These are phyloP conservation scores for Colletotrichum sp. DNA, from an alignment of 2,329 filamentous ascomycete genomes.

Conservation along the genomic window DNA sequence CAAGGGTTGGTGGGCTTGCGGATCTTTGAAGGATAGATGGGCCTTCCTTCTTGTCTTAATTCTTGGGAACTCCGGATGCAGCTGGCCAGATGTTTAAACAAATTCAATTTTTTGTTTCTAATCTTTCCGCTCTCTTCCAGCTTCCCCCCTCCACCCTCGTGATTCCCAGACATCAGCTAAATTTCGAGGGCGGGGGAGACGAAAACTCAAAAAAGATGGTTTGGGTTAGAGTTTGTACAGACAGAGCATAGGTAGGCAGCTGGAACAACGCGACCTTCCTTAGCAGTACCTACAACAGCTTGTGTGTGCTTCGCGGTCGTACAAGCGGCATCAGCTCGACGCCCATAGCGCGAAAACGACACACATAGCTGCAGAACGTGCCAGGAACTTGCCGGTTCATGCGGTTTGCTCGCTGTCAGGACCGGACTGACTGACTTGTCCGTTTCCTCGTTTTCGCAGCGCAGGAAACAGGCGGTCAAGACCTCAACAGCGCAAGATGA, in stretches of 20 bases:
- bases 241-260: not conserved
- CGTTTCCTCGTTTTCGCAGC: not conserved
- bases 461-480: not conserved
- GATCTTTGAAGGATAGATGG: not conserved
- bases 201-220: not conserved
- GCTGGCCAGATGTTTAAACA: not conserved
- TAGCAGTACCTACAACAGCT: not conserved
- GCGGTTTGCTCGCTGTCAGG: not conserved
- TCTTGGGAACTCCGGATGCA: not conserved
- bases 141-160: not conserved
- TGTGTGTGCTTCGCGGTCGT: not conserved
- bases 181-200: not conserved
- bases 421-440: not conserved
- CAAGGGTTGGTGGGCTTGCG: not conserved
- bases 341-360: not conserved
- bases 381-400: not conserved
- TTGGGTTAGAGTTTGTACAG: not conserved
- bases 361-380: not conserved
- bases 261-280: not conserved
- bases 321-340: not conserved
- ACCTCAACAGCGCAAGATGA: not conserved
- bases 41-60: not conserved
- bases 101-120: not conserved
- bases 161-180: not conserved
- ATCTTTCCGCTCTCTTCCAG: not conserved